These are phyloP conservation scores for Colletotrichum simmondsii DNA, from an alignment of 2,329 filamentous ascomycete species.

Conservation along the genomic window DNA sequence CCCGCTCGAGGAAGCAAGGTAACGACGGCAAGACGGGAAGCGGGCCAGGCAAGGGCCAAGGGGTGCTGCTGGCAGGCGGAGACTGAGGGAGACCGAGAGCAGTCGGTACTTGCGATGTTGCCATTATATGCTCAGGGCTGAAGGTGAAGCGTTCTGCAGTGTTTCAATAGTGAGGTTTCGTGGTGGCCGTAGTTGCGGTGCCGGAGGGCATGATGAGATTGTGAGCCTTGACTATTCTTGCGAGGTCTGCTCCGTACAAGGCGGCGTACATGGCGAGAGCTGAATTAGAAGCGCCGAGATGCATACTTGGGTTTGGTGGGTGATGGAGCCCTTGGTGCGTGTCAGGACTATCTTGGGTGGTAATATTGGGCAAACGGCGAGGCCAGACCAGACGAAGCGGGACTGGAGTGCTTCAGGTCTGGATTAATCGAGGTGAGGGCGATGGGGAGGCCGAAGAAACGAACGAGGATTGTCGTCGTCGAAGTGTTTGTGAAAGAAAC, in stretches of 20 bases:
- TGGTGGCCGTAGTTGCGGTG: neutral
- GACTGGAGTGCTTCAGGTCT: conserved; percentile 19
- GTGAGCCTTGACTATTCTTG: neutral
- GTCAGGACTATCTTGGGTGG: neutral
- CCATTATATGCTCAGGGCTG: conserved; percentile 20
- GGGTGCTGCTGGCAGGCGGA: neutral
- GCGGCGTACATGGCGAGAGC: neutral
- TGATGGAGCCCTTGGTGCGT: too few species aligned
- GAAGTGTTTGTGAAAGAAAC: conserved; percentile 7
- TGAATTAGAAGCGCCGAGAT: conserved; percentile 16
- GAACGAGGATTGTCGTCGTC: neutral
- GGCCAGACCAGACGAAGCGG: conserved; percentile 10
- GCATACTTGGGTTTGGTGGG: neutral
- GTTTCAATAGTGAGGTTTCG: conserved; percentile 29
- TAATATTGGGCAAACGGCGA: conserved; percentile 14
- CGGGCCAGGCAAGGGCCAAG: conserved; percentile 12
- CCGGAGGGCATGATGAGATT: neutral
- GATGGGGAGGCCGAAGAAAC: conserved; percentile 10
- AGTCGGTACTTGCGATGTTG: neutral
- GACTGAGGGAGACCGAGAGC: neutral
- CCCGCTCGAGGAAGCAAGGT: conserved; percentile 11
- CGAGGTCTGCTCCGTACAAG: neutral
- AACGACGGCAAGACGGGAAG: conserved; percentile 7
- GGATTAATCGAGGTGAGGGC: neutral
- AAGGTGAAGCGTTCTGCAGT: conserved; percentile 14